Conservation (phyloP, 2,329 filamentous ascomycete species). For the Trichoderma brevicompactum region DNA sequence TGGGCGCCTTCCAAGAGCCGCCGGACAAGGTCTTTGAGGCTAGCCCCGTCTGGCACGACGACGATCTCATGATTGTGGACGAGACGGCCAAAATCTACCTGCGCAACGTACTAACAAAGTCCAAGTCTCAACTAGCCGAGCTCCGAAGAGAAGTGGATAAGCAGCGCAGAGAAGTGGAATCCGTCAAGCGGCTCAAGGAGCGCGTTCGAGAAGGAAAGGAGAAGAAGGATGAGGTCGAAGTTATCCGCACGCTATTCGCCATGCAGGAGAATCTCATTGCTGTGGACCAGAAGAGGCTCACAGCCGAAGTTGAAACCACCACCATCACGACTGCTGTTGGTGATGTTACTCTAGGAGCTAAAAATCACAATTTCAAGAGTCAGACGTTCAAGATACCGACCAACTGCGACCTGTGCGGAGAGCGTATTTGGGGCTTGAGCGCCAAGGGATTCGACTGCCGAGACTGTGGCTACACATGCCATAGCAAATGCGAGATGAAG, state of each 20-base stretch:
- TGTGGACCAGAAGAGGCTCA: constrained; percentile 80
- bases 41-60: constrained; percentile 96
- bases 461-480: constrained; percentile 97
- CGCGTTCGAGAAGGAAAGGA: constrained; percentile 81
- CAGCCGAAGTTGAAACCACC: constrained; percentile 88
- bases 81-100: constrained; percentile 87
- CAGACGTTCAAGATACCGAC: constrained; percentile 99
- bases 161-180: constrained; percentile 84
- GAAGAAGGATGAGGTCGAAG: constrained; percentile 84
- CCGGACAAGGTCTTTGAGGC: constrained; percentile 85
- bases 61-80: constrained; percentile 82
- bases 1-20: constrained; percentile 80
- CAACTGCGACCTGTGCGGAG: constrained; percentile 95
- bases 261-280: constrained; percentile 86
- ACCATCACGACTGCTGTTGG: constrained; percentile 92
- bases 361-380: constrained; percentile 97
- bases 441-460: constrained; percentile 96
- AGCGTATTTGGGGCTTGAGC: constrained; percentile 94
- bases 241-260: constrained; percentile 81
- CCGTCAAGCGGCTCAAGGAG: constrained; percentile 72
- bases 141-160: constrained; percentile 82
- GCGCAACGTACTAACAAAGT: constrained; percentile 89
- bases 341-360: constrained; percentile 88
- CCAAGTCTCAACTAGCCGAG: constrained; percentile 80
- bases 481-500: constrained; percentile 99